Evolutionary conservation across 176 grass and related monocot genomes (phyloP), one percentile per base, ranked within the genome.

Genomic region (Otatea glauca): DNA sequence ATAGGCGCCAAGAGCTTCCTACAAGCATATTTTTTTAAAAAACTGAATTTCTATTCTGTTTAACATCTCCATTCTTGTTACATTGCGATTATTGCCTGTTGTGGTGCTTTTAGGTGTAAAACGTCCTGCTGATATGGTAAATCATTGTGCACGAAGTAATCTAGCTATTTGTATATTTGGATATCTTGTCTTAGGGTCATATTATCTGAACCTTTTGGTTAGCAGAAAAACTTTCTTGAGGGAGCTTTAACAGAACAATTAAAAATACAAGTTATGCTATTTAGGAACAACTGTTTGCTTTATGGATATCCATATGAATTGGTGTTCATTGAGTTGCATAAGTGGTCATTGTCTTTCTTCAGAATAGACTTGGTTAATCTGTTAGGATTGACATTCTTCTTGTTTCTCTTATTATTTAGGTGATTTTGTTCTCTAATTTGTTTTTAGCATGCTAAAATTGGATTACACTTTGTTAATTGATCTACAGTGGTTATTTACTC

Each of bases 321-420:
- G n/a, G 24, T 70, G 41, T 32, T 63, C 51, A n/a, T 39, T 71
- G 11, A 51, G 45, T 75, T 54, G 8, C 27, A 16, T 41, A 54
- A 84, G 16, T 79, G 21, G 32, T 65, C 47, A 42, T 68, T 84
- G 5, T 3, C 56, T 73, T 80, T 39, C 34, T 80, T 80, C 23
- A 55, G 27, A 35, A 45, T 23, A 58, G 17, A 27, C 38, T 73
- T 53, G 55, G 21, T 51, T 64, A 71, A 39, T 7, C 38, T 86
- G 21, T 49, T 5, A 70, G 25, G 6, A n/a, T 51, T 21, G 32
- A 9, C 16, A 68, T 51, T 66, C 48, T 75, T 65, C 29, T 17
- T 65, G 58, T 29, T 53, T 54, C 20, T 6, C 14, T 39, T 14
- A 17, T 72, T 44, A 24, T 49, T 72, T 72, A 72, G 42, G 42